These are phyloP conservation scores for Dianthus caryophyllus DNA, from an alignment of 148 eudicot species.

Conservation along the genomic window DNA sequence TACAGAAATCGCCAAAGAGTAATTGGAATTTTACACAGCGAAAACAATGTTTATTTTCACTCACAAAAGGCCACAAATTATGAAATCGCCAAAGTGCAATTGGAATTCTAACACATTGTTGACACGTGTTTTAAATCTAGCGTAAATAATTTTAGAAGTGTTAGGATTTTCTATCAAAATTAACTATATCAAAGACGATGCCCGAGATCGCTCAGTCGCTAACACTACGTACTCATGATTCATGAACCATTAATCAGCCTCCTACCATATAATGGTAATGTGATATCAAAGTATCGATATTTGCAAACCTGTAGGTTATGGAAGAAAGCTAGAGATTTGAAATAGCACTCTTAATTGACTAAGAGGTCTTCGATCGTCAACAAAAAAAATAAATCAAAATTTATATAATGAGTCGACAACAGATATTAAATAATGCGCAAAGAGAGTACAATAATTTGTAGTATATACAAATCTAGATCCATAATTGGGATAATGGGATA, in stretches of 20 bases:
- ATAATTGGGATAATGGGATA: background rate
- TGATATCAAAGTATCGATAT: background rate
- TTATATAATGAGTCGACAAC: background rate
- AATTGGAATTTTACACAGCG: too few relatives aligned
- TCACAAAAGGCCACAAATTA: background rate
- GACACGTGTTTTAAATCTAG: background rate
- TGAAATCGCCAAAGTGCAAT: background rate
- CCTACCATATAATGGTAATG: background rate
- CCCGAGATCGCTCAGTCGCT: background rate
- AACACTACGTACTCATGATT: conserved; percentile 3
- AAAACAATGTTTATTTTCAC: too few relatives aligned
- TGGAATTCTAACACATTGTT: background rate
- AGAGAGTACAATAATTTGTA: background rate
- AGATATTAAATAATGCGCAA: background rate
- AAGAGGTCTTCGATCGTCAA: background rate
- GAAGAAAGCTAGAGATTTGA: background rate
- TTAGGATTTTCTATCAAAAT: background rate
- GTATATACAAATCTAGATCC: background rate
- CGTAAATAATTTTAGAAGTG: background rate
- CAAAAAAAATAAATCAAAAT: too few relatives aligned
- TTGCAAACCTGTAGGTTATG: too few relatives aligned
- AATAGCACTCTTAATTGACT: background rate
- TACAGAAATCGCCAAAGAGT: background rate
- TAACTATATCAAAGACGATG: background rate
- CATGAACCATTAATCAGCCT: conserved; percentile 9